Percentiles rank a stretch among this genome's conserved stretches.
phyloP scores from a whole-genome alignment of 2,329 filamentous ascomycete genomes.

The Lachnellula willkommii region DNA sequence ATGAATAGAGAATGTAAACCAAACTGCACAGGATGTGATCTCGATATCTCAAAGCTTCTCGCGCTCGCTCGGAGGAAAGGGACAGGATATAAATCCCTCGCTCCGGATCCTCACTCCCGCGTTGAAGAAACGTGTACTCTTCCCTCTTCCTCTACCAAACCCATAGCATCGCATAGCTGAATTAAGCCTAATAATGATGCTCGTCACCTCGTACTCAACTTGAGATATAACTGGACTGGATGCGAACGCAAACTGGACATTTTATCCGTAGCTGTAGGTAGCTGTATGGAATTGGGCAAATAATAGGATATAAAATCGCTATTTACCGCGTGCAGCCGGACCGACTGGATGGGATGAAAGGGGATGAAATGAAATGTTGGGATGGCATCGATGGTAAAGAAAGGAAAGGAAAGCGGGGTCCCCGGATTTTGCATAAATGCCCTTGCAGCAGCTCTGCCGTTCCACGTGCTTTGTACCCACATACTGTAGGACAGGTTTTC shows the following conservation, averaged over 20 bases:
- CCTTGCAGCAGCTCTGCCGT: too few relatives aligned
- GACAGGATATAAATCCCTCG: neutral
- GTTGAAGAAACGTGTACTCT: conserved; percentile 19
- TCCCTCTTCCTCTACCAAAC: neutral
- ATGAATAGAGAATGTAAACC: neutral
- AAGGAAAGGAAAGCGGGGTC: neutral
- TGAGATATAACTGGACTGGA: conserved; percentile 5
- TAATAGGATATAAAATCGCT: too few relatives aligned
- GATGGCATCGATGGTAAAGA: too few relatives aligned
- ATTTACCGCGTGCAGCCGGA: too few relatives aligned
- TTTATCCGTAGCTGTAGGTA: conserved; percentile 11
- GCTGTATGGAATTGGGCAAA: neutral
- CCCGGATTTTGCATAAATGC: neutral
- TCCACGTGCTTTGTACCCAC: too few relatives aligned
- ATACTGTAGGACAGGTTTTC: too few relatives aligned
- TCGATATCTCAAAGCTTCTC: neutral
- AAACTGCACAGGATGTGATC: neutral
- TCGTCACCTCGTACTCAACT: neutral
- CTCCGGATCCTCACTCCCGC: neutral
- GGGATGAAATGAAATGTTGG: neutral
- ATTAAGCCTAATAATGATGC: conserved; percentile 12
- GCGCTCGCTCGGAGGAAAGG: neutral
- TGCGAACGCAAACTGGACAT: neutral
- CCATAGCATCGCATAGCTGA: neutral
- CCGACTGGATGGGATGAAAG: neutral